Base-by-base conservation (phyloP, 805 yeast species). In the Lipomyces spencermartinsiae region DNA sequence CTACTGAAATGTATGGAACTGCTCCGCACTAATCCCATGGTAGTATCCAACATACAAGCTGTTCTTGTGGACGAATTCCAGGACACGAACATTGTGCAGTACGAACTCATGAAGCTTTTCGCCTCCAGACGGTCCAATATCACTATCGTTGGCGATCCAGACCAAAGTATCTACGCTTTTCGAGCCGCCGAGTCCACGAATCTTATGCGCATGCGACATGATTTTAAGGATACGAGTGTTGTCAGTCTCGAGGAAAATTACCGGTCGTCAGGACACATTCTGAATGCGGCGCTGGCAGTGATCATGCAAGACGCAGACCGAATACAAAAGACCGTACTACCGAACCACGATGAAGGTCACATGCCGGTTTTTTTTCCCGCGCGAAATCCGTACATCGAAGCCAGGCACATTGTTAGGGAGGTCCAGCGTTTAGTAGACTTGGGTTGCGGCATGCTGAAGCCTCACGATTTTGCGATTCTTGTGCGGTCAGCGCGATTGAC, bases 131-230 rank as follows among this genome's bases (percentile, higher is more conserved):
- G 81, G 49, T 76, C 86, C 68, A 88, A 88, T 66, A 84, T 94
- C 8, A 91, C 98, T 0, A 88, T 93, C 0, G 98, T 94, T 1
- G 99, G 99, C 0, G 99, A 94, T 76, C 97, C 97, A 0, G 97
- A 95, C 77, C 99, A 94, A 78, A 89, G 97, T 75, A 94, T 94
- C 29, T 94, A 95, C 77, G 92, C 89, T 0, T 94, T 94, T 73
- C 81, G 98, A 68, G 87, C 89, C 74, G 98, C 98, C 0, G 87
- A 87, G 46, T 82, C 89, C 0, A 79, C 81, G 19, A 93, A 91
- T 73, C 91, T 93, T 73, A 79, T 79, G 54, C 80, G 80, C 14
- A 86, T 92, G 91, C 77, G 79, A 54, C 62, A 33, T 1, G 71
- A 75, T 1, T 74, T 73, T 33, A 80, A 81, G 63, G 81, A 85